These are phyloP conservation scores for Forsythia viridissima DNA, from an alignment of 257 asterid species.

Conservation along the genomic window DNA sequence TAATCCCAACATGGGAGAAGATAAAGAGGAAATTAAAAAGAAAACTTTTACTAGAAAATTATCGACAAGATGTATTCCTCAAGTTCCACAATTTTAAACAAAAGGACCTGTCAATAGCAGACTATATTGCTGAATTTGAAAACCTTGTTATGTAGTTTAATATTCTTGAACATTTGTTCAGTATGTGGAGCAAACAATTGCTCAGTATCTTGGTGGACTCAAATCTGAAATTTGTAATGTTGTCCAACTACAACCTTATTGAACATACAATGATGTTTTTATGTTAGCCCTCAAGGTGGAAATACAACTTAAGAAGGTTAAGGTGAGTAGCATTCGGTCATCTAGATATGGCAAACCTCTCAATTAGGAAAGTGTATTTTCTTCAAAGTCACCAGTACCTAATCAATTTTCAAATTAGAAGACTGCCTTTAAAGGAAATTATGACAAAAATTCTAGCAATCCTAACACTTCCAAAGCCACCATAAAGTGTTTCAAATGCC, in stretches of 20 bases:
- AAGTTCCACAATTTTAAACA: background rate
- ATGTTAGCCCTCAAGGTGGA: slow-evolving; percentile 14
- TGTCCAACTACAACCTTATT: slow-evolving; percentile 7
- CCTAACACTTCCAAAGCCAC: no score
- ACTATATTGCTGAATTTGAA: background rate
- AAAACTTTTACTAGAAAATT: background rate
- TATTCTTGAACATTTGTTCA: background rate
- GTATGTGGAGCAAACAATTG: background rate
- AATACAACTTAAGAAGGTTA: background rate
- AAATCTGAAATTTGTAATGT: background rate
- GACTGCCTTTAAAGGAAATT: no score
- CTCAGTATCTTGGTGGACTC: background rate
- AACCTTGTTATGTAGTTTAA: background rate
- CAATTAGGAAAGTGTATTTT: no score
- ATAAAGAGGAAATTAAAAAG: background rate
- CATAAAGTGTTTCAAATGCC: no score
- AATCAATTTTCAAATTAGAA: no score
- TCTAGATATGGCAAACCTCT: no score
- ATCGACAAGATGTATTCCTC: slow-evolving; percentile 9
- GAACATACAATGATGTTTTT: background rate
- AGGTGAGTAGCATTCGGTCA: no score
- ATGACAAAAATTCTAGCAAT: no score
- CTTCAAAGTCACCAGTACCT: no score
- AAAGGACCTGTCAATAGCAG: background rate
- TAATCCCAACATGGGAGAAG: background rate